Base-by-base conservation (phyloP, 192 early-diverging fungal species). In the Ambispora gerdemannii region DNA sequence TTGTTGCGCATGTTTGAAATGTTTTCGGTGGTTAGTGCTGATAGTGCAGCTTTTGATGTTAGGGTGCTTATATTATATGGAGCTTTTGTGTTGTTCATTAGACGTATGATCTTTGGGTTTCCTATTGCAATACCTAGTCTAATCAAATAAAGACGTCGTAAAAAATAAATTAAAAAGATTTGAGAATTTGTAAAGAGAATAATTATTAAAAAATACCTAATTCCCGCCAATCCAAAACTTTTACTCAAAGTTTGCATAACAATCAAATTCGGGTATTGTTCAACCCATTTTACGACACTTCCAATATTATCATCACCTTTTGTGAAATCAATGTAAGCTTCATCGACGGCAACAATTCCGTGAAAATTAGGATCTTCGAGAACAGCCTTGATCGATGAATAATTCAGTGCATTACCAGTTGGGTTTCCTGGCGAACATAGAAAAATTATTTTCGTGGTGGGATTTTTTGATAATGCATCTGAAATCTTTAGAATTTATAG, bases 401-500 rank as follows among this genome's bases (percentile, higher is more conserved):
- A 82, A 30, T 70, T 70, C 55, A 99, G 78, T 15, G 81, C 75
- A 19, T 95, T 95, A 33, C 95, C 95, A 0, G 98, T 99, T 15
- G 98, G 98, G 79, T 99, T 99, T 67, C 98, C 98, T 27, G 98
- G 98, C 25, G 94, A 96, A 78, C 98, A 99, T 67, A 98, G 84
- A 78, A 96, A 95, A 53, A 97, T 82, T 4, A 98, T 63, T 78
- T 98, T 98, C 77, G 98, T 89, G 4, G 84, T 61, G 8, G 90
- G 85, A 70, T 98, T 86, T n/a, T 81, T 76, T 6, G 79, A 71
- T 13, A 96, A 72, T 1, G 81, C 80, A 32, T 77, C 76, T 50
- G 85, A 76, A 43, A 92, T 88, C 87, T 91, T 56, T 49, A 31
- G 3, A n/a, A n/a, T n/a, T n/a, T n/a, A n/a, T n/a, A n/a, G n/a